These are phyloP conservation scores for Colletotrichum godetiae DNA, from an alignment of 2,329 filamentous ascomycete genomes.

Conservation along the genomic window DNA sequence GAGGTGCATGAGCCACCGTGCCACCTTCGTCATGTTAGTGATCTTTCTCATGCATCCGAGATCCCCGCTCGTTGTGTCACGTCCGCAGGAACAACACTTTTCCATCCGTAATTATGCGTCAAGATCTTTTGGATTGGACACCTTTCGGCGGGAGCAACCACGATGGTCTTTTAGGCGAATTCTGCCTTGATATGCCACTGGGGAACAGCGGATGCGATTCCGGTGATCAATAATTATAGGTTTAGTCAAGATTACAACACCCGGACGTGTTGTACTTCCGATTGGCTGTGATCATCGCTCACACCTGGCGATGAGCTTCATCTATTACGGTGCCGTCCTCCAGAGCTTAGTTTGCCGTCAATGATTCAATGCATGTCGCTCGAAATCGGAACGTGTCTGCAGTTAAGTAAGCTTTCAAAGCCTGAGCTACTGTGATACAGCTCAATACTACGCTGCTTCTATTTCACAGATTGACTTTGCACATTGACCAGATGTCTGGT, in stretches of 20 bases:
- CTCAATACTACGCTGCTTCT: too few relatives aligned
- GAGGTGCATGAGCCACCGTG: not conserved
- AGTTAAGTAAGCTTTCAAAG: too few relatives aligned
- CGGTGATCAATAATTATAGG: not conserved
- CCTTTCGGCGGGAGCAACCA: not conserved
- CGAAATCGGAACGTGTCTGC: too few relatives aligned
- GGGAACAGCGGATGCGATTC: not conserved
- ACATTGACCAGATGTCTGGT: too few relatives aligned
- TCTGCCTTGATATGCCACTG: not conserved
- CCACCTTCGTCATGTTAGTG: not conserved
- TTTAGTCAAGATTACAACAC: not conserved
- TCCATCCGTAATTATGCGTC: not conserved
- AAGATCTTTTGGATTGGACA: not conserved
- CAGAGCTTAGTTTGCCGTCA: too few relatives aligned
- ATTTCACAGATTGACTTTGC: too few relatives aligned
- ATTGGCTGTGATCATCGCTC: not conserved
- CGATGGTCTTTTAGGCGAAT: not conserved
- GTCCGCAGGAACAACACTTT: not conserved
- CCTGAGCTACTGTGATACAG: too few relatives aligned
- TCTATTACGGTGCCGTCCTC: too few relatives aligned
- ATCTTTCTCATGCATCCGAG: not conserved
- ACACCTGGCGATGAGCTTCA: too few relatives aligned
- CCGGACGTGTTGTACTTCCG: not conserved
- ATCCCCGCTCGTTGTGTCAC: not conserved
- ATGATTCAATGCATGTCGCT: too few relatives aligned